A percentile compares a stretch with the other conserved stretches of the same genome.
phyloP scores from a whole-genome alignment of 2,329 filamentous ascomycete species.

The Fusarium hainanense region DNA sequence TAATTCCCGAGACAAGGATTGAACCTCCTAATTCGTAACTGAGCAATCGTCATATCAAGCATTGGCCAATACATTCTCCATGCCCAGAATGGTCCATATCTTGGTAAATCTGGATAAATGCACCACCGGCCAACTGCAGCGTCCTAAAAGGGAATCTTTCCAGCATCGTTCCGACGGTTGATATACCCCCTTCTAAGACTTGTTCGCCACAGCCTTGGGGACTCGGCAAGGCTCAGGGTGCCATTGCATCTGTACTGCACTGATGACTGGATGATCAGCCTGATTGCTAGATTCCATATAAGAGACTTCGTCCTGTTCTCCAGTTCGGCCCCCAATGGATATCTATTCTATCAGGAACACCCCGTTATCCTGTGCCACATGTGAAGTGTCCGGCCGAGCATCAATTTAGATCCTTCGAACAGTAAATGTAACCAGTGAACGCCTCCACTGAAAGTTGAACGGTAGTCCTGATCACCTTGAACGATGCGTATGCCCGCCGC shows the following conservation, averaged over 20 bases:
- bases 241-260: neutral
- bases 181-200: neutral
- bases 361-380: constrained; percentile 21
- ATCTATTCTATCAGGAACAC: neutral
- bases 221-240: neutral
- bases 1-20: neutral
- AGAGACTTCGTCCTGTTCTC: neutral
- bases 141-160: constrained; percentile 12
- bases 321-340: constrained; percentile 10
- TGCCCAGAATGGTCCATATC: neutral
- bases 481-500: constrained; percentile 21
- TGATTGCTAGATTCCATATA: constrained; percentile 8
- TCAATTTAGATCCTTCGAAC: neutral
- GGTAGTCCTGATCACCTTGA: neutral
- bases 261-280: neutral
- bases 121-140: constrained; percentile 16
- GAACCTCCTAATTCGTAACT: neutral
- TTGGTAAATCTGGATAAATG: neutral
- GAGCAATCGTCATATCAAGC: neutral
- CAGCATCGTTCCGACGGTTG: constrained; percentile 2
- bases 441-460: constrained; percentile 2
- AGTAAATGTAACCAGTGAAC: neutral
- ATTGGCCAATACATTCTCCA: neutral
- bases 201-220: neutral
- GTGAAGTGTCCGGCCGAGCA: neutral